These are phyloP conservation scores for Yarrowia galli DNA, from an alignment of 1,139 yeast genomes.

Conservation along the genomic window DNA sequence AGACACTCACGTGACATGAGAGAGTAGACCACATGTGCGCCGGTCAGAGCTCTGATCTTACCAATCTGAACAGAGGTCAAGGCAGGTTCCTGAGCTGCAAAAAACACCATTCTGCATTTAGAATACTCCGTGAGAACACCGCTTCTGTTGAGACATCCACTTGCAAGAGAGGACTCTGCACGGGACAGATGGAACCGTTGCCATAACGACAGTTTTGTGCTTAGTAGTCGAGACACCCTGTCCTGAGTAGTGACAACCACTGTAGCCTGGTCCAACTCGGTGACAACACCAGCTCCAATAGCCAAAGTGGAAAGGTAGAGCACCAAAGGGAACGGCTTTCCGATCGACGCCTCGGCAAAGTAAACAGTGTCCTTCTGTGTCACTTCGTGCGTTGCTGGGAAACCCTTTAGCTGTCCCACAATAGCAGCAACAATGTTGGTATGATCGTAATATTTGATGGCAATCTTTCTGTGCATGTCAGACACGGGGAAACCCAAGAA, in stretches of 20 bases:
- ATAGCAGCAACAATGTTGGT: conserved; percentile 49
- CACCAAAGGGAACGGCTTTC: conserved; percentile 46
- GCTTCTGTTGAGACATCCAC: conserved; percentile 7
- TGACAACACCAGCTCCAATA: conserved; percentile 45
- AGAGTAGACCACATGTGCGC: conserved; percentile 50
- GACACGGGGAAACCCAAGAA: conserved; percentile 40
- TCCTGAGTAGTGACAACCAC: conserved; percentile 49
- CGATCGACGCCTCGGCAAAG: conserved; percentile 46
- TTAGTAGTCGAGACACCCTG: conserved; percentile 43
- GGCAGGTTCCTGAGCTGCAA: conserved; percentile 40
- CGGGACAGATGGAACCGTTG: conserved; percentile 15
- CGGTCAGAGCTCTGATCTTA: conserved; percentile 50
- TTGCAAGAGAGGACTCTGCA: conserved; percentile 16
- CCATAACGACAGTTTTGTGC: conserved; percentile 39
- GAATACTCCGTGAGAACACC: conserved; percentile 41
- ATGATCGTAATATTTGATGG: conserved; percentile 43
- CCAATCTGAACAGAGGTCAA: conserved; percentile 48
- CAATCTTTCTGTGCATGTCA: conserved; percentile 34
- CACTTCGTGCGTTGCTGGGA: conserved; percentile 50
- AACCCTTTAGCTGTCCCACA: conserved; percentile 51
- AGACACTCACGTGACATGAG: conserved; percentile 47
- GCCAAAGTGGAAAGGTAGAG: conserved; percentile 50
- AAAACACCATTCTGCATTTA: conserved; percentile 44
- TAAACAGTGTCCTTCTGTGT: conserved; percentile 46
- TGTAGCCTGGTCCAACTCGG: conserved; percentile 44